A percentile compares a stretch with the other conserved stretches of the same genome.
Evolutionary conservation across 176 grass and related monocot genomes (phyloP).

Genomic region (Miscanthus lutarioriparius): DNA sequence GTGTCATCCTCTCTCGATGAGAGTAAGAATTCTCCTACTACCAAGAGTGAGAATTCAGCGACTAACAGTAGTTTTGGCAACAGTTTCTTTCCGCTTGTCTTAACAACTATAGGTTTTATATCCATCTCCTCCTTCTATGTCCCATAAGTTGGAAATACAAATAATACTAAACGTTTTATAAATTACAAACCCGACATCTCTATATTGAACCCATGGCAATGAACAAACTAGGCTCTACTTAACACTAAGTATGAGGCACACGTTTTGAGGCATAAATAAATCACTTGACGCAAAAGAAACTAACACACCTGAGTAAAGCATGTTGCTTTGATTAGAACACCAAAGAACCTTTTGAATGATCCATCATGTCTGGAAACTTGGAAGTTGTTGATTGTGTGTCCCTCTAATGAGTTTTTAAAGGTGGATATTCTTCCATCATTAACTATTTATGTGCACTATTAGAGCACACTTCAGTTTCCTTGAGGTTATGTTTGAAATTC

Average conservation of each 20-base stretch:
- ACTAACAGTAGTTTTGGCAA: slow-evolving; percentile 18
- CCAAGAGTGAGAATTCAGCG: too few species aligned
- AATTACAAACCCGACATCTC: neutral
- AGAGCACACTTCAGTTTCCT: slow-evolving; percentile 16
- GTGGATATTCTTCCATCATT: neutral
- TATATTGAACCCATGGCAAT: neutral
- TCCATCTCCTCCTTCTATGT: neutral
- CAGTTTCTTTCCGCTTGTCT: neutral
- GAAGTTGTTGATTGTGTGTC: slow-evolving; percentile 19
- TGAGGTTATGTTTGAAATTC: slow-evolving; percentile 30
- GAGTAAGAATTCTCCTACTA: too few species aligned
- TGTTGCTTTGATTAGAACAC: slow-evolving; percentile 10
- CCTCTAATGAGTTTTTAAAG: neutral
- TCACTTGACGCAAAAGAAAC: neutral
- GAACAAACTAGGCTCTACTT: neutral
- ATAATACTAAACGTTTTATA: neutral
- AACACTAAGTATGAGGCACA: neutral
- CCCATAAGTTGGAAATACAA: neutral
- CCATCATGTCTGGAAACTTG: neutral
- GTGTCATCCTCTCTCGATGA: too few species aligned
- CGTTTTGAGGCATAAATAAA: neutral
- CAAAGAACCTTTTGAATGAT: neutral
- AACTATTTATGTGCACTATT: slow-evolving; percentile 18
- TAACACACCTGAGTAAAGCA: neutral
- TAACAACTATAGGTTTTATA: slow-evolving; percentile 3